Evolutionary conservation across 768 basidiomycete genomes (phyloP), one percentile per base, ranked within the genome.

Genomic region (Asterophora lycoperdoides): DNA sequence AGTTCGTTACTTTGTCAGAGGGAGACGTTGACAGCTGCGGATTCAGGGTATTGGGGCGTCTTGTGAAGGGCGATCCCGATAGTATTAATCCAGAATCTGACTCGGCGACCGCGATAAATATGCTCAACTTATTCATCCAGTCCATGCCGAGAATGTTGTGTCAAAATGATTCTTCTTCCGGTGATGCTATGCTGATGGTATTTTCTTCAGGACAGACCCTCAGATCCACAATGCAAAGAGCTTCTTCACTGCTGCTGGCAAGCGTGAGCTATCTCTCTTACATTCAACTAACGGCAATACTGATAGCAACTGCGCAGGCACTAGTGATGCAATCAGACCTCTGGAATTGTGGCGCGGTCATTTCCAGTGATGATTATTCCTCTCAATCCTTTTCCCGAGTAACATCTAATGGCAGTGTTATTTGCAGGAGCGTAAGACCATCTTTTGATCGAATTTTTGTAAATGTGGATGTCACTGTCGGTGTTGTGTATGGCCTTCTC

Each of bases 381-480:
- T 23, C 23, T 23, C 23, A 23, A 23, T 23, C 23, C n/a, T 23
- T 23, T 3, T 23, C 3, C 6, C 23, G 23, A 23, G 23, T 23
- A 23, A 23, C 3, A 23, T 6, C 6, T 23, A 23, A 23, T 3
- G 23, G 3, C 23, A 23, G 23, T 6, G 3, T 3, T 23, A 23
- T 30, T 28, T 48, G 7, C 34, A 75, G 71, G 66, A 74, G 72
- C 19, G 75, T 77, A 32, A 63, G 75, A 26, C 70, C 73, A 0
- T 60, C 72, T 0, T 54, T 63, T 1, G 64, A 63, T 8, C 46
- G 61, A 11, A 57, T 77, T 0, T 44, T 71, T 4, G 61, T 76
- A 13, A 77, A 76, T 46, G 65, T 76, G 0, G 75, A 76, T 44
- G 65, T 67, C 0, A 70, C 73, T 1, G 65, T 70, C 2, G 69